Percentiles rank a stretch among this genome's conserved stretches.
Conservation (phyloP, 2,329 filamentous ascomycete species). For the Leptographium radiaticola region DNA sequence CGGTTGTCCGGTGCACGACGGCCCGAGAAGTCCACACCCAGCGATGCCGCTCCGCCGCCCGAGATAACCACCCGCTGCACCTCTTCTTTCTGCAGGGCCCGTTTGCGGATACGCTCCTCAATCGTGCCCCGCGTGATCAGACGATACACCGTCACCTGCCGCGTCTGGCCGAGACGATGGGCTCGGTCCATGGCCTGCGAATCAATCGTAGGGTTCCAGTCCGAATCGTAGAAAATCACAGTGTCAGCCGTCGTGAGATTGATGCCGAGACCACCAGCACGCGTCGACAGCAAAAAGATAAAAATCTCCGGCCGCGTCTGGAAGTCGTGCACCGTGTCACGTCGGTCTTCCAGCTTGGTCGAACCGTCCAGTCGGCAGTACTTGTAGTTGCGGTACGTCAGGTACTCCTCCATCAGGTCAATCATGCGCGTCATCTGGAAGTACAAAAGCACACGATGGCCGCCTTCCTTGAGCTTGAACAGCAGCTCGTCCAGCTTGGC, state of each 20-base stretch:
- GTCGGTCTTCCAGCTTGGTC: slow-evolving; percentile 91
- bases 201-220: slow-evolving; percentile 99
- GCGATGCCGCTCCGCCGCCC: slow-evolving; percentile 46
- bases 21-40: slow-evolving; percentile 85
- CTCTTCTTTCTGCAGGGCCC: slow-evolving; percentile 94
- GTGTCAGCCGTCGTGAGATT: slow-evolving; percentile 94
- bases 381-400: slow-evolving; percentile 98
- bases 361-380: slow-evolving; percentile 94
- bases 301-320: slow-evolving; percentile 91
- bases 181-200: slow-evolving; percentile 98
- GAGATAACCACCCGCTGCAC: slow-evolving; percentile 95
- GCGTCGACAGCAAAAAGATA: slow-evolving; percentile 89
- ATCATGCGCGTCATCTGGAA: slow-evolving; percentile 99
- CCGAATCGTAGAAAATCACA: slow-evolving; percentile 98
- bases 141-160: slow-evolving; percentile 92
- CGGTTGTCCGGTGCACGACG: slow-evolving; percentile 76
- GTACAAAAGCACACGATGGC: slow-evolving; percentile 89
- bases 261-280: slow-evolving; percentile 94
- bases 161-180: slow-evolving; percentile 90
- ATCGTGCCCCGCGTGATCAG: slow-evolving; percentile 95
- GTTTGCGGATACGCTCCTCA: slow-evolving; percentile 94
- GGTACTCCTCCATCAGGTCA: slow-evolving; percentile 96
- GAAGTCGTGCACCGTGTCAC: slow-evolving; percentile 94
- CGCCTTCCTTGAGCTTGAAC: slow-evolving; percentile 78
- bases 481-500: slow-evolving; percentile 81